These are phyloP conservation scores for Rhododendron ferrugineum DNA, from an alignment of 148 eudicot genomes.

Conservation along the genomic window DNA sequence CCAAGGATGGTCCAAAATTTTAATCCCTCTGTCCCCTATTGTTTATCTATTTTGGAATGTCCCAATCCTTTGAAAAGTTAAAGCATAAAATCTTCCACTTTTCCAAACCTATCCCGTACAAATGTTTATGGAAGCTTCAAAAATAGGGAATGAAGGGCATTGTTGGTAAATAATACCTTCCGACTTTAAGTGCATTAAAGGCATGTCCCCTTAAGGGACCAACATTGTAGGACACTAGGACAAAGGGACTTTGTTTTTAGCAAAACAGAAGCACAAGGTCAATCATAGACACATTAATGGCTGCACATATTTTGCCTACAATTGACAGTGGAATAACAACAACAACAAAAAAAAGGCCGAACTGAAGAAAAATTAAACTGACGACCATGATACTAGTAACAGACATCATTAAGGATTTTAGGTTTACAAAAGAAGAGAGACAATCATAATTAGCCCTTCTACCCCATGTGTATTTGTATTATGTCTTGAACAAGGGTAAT, in stretches of 20 bases:
- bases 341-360: too few relatives aligned
- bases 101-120: background rate
- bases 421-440: background rate
- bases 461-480: background rate
- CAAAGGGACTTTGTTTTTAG: background rate
- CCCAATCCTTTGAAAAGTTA: background rate
- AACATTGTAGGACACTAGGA: background rate
- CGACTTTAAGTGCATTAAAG: background rate
- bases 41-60: background rate
- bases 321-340: background rate
- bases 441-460: background rate
- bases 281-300: background rate
- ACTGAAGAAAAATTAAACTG: background rate
- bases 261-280: background rate
- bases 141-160: background rate
- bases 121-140: background rate
- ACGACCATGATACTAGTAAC: background rate
- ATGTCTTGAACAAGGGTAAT: background rate
- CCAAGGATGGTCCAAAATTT: background rate
- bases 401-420: background rate
- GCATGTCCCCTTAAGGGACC: background rate
- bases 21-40: background rate
- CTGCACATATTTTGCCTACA: background rate
- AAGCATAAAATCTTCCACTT: background rate
- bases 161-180: background rate